Conservation (phyloP, 805 yeast genomes). For the Myxozyma kluyveri region DNA sequence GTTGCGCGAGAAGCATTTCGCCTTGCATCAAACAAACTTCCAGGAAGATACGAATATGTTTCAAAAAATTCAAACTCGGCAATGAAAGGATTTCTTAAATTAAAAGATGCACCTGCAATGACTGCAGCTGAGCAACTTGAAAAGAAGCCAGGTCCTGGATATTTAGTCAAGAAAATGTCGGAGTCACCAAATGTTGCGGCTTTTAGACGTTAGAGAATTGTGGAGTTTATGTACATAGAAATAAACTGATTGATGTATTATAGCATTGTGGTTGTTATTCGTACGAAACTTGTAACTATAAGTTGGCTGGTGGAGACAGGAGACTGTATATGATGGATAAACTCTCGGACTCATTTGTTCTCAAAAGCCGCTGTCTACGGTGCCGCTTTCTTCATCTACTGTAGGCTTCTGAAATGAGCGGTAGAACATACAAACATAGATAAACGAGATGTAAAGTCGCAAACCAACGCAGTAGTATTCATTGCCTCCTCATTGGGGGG, state of each 20-base stretch:
- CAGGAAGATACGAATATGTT: conserved; percentile 38
- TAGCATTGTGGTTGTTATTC: neutral
- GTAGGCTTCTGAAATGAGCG: too few relatives aligned
- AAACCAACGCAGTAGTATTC: too few relatives aligned
- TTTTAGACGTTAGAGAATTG: conserved; percentile 4
- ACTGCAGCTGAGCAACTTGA: conserved; percentile 57
- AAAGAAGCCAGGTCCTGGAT: conserved; percentile 63
- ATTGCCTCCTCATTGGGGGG: too few relatives aligned
- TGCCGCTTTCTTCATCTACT: too few relatives aligned
- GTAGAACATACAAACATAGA: too few relatives aligned
- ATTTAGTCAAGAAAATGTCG: conserved; percentile 51
- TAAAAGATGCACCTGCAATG: conserved; percentile 44
- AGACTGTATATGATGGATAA: too few relatives aligned
- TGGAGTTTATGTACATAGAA: conserved; percentile 1
- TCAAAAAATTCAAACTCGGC: conserved; percentile 2
- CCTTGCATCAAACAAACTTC: conserved; percentile 86
- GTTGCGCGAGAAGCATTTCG: conserved; percentile 86
- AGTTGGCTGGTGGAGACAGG: neutral
- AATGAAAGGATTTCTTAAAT: conserved; percentile 32
- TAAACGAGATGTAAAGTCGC: too few relatives aligned
- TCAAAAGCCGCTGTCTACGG: too few relatives aligned
- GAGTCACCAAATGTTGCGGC: conserved; percentile 34
- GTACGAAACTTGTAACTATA: neutral
- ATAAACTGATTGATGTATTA: neutral
- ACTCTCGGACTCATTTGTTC: too few relatives aligned